Evolutionary conservation across 495 filamentous ascomycete genomes (phyloP), one percentile per base, ranked within the genome.

Genomic region (Polyplosphaeria fusca): DNA sequence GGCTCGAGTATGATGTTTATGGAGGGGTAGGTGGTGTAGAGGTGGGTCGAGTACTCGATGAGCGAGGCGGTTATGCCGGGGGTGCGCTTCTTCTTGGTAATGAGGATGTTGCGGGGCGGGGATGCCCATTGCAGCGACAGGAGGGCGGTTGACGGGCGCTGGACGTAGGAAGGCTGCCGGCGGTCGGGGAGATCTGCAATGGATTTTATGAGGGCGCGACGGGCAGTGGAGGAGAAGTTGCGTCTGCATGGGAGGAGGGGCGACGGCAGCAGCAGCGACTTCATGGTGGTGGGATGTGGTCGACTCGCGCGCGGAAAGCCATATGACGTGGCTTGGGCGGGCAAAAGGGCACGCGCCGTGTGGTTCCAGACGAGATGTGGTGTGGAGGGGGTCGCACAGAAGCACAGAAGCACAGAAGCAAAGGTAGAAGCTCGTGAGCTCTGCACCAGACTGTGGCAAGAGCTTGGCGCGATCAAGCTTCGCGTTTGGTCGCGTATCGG

Each of bases 121-220:
- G 82, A 79, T 2, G 89, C 88, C 93, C 93, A 98, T 73, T 85
- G 82, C 12, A 98, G 79, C 50, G 85, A 86, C 43, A 96, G 80
- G 2, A 98, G 80, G 51, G 82, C 80, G 59, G 78, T 77, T 16
- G 61, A 68, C 20, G 78, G 80, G 13, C 52, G 70, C 83, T 82
- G 85, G 52, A 61, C 70, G 65, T 68, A 83, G 77, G 79, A 77
- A 76, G 75, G 56, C 79, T 82, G 35, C 69, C 80, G 72, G 48
- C 83, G 75, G 39, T 75, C 70, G 14, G 79, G 80, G 5, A 86
- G 77, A 14, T 74, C 64, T 7, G 75, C 59, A 37, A 77, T 70
- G 32, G 78, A 73, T 53, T 76, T 74, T 24, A 85, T 74, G 58
- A 81, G 62, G n/a, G 59, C 46, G 18, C 71, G 70, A 4, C 25